phyloP scores from a whole-genome alignment of 805 yeast genomes.

The Kluyveromyces lactis region DNA sequence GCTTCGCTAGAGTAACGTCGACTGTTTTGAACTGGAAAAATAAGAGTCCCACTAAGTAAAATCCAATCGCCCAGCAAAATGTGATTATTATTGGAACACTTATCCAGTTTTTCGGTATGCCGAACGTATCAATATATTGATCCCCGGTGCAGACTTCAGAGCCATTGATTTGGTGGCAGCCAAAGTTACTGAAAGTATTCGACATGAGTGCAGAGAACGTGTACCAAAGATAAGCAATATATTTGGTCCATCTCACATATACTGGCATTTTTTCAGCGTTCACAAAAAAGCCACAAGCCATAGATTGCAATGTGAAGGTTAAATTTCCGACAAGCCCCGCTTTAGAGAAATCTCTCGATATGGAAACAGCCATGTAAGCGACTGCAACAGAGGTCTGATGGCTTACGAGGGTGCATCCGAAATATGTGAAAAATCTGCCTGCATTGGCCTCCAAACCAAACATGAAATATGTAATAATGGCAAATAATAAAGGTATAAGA shows the following conservation, averaged over 20 bases:
- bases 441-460: slow-evolving; percentile 52
- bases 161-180: slow-evolving; percentile 42
- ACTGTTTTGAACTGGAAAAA: slow-evolving; percentile 40
- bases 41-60: slow-evolving; percentile 40
- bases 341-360: slow-evolving; percentile 51
- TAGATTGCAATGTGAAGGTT: slow-evolving; percentile 61
- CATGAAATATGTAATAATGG: slow-evolving; percentile 66
- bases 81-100: slow-evolving; percentile 54
- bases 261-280: slow-evolving; percentile 71
- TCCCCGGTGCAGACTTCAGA: slow-evolving; percentile 31
- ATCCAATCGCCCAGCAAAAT: slow-evolving; percentile 51
- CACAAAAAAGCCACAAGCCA: slow-evolving; percentile 76
- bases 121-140: slow-evolving; percentile 47
- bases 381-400: slow-evolving; percentile 35
- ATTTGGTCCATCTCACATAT: slow-evolving; percentile 79
- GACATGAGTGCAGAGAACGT: slow-evolving; percentile 62
- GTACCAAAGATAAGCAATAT: slow-evolving; percentile 70
- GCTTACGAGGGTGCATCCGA: slow-evolving; percentile 47
- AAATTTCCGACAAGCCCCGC: slow-evolving; percentile 56
- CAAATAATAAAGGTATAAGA: slow-evolving; percentile 49
- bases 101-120: slow-evolving; percentile 58
- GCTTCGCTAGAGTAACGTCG: slow-evolving; percentile 21
- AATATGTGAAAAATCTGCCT: slow-evolving; percentile 52
- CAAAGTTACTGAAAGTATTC: slow-evolving; percentile 54
- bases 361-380: slow-evolving; percentile 36